These are phyloP conservation scores for Camellia granthamiana DNA, from an alignment of 148 eudicot species.

Conservation along the genomic window DNA sequence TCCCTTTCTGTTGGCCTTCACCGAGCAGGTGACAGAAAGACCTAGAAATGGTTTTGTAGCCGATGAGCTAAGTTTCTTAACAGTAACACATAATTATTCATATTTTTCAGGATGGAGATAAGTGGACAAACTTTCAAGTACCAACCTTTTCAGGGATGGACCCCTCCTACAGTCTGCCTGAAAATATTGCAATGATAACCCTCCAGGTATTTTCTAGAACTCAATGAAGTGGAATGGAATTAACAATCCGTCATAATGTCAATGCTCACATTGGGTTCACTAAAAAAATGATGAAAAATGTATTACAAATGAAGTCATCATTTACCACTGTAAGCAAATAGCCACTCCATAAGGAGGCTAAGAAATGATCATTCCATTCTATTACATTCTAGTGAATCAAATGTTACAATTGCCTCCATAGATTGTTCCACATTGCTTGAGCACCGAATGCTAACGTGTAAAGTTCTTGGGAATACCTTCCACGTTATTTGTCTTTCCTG, in stretches of 20 bases:
- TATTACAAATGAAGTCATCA: too few species aligned
- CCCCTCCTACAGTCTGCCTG: slow-evolving; percentile 75
- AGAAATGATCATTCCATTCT: too few species aligned
- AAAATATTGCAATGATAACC: slow-evolving; percentile 86
- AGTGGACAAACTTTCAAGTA: slow-evolving; percentile 42
- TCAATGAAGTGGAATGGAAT: background rate
- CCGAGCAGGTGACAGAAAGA: slow-evolving; percentile 64
- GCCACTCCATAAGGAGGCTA: too few species aligned
- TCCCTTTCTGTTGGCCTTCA: slow-evolving; percentile 86
- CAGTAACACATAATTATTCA: background rate
- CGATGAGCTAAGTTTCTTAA: background rate
- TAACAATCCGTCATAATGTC: too few species aligned
- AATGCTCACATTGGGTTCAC: too few species aligned
- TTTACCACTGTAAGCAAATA: too few species aligned
- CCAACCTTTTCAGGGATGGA: slow-evolving; percentile 68
- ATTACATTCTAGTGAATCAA: too few species aligned
- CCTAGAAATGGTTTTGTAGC: background rate
- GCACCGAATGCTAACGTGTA: background rate
- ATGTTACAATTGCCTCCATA: background rate
- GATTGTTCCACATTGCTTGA: background rate
- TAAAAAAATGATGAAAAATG: too few species aligned
- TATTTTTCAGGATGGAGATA: slow-evolving; percentile 35
- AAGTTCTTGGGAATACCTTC: background rate
- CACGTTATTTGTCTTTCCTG: background rate
- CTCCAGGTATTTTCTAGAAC: slow-evolving; percentile 59